Percentiles rank a stretch among this genome's conserved stretches.
These are phyloP conservation scores for Pelagomonas calceolata DNA, from an alignment of 108 stramenopile species.

Conservation along the genomic window DNA sequence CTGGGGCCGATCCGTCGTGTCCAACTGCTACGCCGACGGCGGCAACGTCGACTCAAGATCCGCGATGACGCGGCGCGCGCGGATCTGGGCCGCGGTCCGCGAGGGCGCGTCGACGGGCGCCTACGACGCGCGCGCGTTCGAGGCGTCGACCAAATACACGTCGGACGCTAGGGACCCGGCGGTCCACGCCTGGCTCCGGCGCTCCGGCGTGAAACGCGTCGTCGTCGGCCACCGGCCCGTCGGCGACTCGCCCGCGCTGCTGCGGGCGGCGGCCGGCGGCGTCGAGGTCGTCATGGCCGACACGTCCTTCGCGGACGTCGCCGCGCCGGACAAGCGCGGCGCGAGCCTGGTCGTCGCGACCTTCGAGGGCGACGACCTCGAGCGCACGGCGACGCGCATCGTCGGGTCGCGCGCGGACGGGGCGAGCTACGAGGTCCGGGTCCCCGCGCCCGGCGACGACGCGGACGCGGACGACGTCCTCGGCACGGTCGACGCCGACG, in stretches of 20 bases:
- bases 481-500: not conserved
- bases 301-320: not conserved
- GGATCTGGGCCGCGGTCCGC: not conserved
- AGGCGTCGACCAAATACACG: not conserved
- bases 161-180: not conserved
- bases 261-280: not conserved
- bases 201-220: not conserved
- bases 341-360: not conserved
- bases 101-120: not conserved
- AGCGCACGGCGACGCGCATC: not conserved
- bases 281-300: not conserved
- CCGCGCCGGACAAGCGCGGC: not conserved
- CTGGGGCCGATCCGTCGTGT: not conserved
- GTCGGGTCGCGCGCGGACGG: not conserved
- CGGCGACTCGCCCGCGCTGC: not conserved
- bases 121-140: not conserved
- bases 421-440: not conserved
- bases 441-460: not conserved
- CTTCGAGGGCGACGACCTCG: not conserved
- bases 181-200: not conserved
- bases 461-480: not conserved
- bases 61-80: not conserved
- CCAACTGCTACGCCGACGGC: not conserved
- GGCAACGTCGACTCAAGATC: not conserved
- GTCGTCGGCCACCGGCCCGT: slow-evolving; percentile 1